Conservation (phyloP, 2,329 filamentous ascomycete species). For the Amphichorda felina region DNA sequence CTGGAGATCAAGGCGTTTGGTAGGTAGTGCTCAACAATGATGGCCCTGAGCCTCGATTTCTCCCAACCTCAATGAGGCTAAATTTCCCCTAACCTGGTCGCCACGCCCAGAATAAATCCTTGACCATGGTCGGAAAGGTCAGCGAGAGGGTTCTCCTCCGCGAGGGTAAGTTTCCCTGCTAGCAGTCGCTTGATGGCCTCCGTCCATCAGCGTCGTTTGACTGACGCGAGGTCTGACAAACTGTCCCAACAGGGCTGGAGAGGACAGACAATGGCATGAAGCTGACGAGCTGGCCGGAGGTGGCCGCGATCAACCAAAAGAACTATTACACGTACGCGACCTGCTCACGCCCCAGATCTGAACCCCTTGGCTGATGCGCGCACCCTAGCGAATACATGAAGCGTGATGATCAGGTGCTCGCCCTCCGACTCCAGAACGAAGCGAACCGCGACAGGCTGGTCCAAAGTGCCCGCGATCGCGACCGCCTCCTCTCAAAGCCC, state of each 20-base stretch:
- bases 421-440: conserved; percentile 78
- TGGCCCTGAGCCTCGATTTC: background rate
- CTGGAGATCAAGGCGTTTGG: background rate
- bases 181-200: background rate
- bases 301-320: conserved; percentile 94
- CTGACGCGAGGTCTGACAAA: no score
- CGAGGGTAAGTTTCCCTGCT: conserved; percentile 36
- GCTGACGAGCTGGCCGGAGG: conserved; percentile 84
- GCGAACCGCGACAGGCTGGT: conserved; percentile 74
- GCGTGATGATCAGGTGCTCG: conserved; percentile 90
- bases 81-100: background rate
- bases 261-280: conserved; percentile 98
- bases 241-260: conserved; percentile 88
- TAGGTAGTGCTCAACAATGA: background rate
- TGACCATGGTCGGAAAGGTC: conserved; percentile 50
- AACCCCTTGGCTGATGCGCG: background rate
- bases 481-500: conserved; percentile 61
- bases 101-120: conserved; percentile 6
- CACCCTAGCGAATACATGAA: conserved; percentile 80
- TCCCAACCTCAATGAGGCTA: conserved; percentile 1
- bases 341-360: background rate
- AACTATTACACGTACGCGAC: conserved; percentile 86
- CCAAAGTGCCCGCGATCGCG: conserved; percentile 76
- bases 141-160: conserved; percentile 52
- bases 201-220: background rate